Conservation (phyloP, 306 rosid species). For the Begonia loranthoides region DNA sequence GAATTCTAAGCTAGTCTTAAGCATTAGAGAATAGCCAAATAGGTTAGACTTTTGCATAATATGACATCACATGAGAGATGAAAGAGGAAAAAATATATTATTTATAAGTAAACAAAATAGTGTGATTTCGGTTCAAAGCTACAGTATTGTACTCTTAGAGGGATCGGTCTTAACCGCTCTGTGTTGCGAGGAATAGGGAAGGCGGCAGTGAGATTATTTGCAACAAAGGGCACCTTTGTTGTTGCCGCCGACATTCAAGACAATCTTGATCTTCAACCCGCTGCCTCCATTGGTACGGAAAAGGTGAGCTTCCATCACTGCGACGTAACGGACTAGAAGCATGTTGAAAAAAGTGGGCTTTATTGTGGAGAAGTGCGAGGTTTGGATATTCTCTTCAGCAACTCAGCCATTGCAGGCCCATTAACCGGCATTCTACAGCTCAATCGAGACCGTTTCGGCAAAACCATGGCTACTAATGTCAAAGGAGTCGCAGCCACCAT, state of each 20-base stretch:
- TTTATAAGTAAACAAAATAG: too few relatives aligned
- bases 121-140: too few relatives aligned
- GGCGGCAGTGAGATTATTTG: constrained; percentile 50
- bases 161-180: too few relatives aligned
- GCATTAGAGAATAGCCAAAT: too few relatives aligned
- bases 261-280: constrained; percentile 42
- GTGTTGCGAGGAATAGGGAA: constrained; percentile 90
- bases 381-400: constrained; percentile 59
- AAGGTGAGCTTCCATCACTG: too few relatives aligned
- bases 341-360: constrained; percentile 39
- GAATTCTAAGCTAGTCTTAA: too few relatives aligned
- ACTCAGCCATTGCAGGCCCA: constrained; percentile 66
- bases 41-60: too few relatives aligned
- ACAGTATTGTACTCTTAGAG: too few relatives aligned
- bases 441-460: constrained; percentile 43
- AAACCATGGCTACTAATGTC: constrained; percentile 51
- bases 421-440: constrained; percentile 46
- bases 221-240: constrained; percentile 52
- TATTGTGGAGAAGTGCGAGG: constrained; percentile 38
- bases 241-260: constrained; percentile 71
- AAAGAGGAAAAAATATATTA: too few relatives aligned
- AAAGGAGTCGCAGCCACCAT: constrained; percentile 53
- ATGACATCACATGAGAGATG: too few relatives aligned
- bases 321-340: constrained; percentile 64
- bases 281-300: constrained; percentile 28